A percentile compares a stretch with the other conserved stretches of the same genome.
phyloP scores from a whole-genome alignment of 1,284 basidiomycete genomes.

The Marasmius oreades region DNA sequence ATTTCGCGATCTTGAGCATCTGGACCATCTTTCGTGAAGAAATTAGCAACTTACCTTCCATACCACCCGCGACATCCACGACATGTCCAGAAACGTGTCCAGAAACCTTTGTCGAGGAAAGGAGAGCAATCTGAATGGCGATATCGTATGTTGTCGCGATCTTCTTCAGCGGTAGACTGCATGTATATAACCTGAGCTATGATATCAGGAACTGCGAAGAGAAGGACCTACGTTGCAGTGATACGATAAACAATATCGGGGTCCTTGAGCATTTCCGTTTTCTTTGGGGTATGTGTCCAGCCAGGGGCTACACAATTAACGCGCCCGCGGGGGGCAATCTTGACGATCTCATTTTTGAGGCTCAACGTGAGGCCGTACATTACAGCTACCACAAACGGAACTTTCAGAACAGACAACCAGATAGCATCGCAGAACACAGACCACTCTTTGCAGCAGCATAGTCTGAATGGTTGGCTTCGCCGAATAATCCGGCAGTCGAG shows the following conservation, averaged over 20 bases:
- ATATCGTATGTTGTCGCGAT: conserved; percentile 60
- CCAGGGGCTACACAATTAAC: conserved; percentile 74
- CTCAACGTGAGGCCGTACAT: conserved; percentile 71
- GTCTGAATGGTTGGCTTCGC: conserved; percentile 64
- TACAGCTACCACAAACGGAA: conserved; percentile 40
- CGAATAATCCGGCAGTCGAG: conserved; percentile 70
- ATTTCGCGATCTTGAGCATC: not conserved
- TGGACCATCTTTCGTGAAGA: not conserved
- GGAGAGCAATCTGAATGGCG: conserved; percentile 59
- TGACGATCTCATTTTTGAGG: conserved; percentile 78
- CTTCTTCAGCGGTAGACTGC: conserved; percentile 70
- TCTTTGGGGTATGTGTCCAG: conserved; percentile 55
- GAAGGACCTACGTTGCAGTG: conserved; percentile 41
- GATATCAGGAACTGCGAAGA: not conserved
- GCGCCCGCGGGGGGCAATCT: conserved; percentile 63
- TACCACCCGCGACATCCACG: conserved; percentile 70
- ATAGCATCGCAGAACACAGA: conserved; percentile 21
- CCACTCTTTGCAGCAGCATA: conserved; percentile 59
- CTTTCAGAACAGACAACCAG: not conserved
- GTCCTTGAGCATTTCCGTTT: conserved; percentile 41
- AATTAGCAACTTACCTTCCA: conserved; percentile 54
- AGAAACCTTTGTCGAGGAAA: conserved; percentile 60
- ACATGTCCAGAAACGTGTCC: conserved; percentile 72
- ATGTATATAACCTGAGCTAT: not conserved
- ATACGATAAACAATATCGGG: conserved; percentile 39